Evolutionary conservation across 2,329 filamentous ascomycete species (phyloP), one percentile per base, ranked within the genome.

Genomic region (Chrysosporium queenslandicum): DNA sequence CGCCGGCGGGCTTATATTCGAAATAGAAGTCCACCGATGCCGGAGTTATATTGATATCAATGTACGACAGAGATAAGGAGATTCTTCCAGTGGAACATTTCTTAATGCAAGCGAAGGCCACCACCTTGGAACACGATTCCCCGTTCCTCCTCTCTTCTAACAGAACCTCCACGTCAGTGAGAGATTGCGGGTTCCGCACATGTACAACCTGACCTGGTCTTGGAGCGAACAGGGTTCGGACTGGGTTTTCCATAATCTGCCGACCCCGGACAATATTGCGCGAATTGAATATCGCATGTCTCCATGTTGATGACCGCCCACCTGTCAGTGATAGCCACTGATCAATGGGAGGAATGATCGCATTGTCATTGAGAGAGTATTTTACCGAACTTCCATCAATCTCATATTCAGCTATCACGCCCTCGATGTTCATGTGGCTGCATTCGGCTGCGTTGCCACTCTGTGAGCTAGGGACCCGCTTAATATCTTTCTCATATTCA

Each of bases 181-280:
- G 6, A 16, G 34, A 36, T 14, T 16, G 11, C n/a, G 91, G 89
- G 64, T 91, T 74, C 20, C 77, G 69, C 56, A 98, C 86, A 72
- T 98, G 91, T 27, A 98, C 87, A 55, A 89, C 85, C 69, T 97
- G 81, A 43, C 92, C 92, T 27, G 83, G 82, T 14, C 82, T 80
- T 12, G 92, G 92, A 7, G 87, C 84, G 59, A 97, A 91, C 55
- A 98, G 89, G 53, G 91, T 83, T 66, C 84, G 86, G 73, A 96
- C 86, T 0, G 92, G 92, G 72, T 98, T 98, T 53, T 87, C 94
- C 74, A 97, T 88, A 75, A 95, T 97, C 65, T 94, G 89, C 68
- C 95, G 86, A n/a, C 90, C 92, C 69, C 98, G 92, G 3, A 96
- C 86, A 58, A 96, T 83, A 23, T 96, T 86, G 60, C 97, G 91